Evolutionary conservation across 345 rosid genomes (phyloP).

Genomic region (Melastoma malabathricum): DNA sequence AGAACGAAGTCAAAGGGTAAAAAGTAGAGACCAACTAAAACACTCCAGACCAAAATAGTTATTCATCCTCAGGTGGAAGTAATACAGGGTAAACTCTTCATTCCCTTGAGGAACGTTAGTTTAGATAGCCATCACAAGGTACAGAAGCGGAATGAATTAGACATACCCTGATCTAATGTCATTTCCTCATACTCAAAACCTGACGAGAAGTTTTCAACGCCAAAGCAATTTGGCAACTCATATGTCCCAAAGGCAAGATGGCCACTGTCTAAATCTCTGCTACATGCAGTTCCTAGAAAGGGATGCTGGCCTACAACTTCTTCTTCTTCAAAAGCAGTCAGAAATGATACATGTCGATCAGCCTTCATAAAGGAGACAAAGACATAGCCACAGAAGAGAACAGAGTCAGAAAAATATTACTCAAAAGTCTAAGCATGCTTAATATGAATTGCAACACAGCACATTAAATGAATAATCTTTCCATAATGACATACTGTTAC

Average conservation of each 20-base stretch:
- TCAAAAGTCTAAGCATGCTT: no score
- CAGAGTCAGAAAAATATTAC: no score
- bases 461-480: no score
- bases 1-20: not conserved
- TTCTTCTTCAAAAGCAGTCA: conserved; percentile 16
- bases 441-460: no score
- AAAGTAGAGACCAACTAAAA: not conserved
- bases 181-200: conserved; percentile 12
- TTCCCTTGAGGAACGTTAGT: no score
- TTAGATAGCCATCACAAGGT: no score
- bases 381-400: not conserved
- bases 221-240: conserved; percentile 12
- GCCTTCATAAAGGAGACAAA: conserved; percentile 8
- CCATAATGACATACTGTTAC: no score
- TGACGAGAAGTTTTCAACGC: conserved; percentile 11
- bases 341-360: conserved; percentile 12
- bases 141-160: not conserved
- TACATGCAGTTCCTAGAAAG: conserved; percentile 13
- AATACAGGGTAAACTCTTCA: no score
- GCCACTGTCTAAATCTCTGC: conserved; percentile 9
- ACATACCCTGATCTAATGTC: conserved; percentile 7
- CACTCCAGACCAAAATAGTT: no score
- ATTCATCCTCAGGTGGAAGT: no score
- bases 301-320: conserved; percentile 13
- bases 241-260: conserved; percentile 14